A percentile compares a stretch with the other conserved stretches of the same genome.
These are phyloP conservation scores for Corchorus capsularis DNA, from an alignment of 345 rosid species.

Conservation along the genomic window DNA sequence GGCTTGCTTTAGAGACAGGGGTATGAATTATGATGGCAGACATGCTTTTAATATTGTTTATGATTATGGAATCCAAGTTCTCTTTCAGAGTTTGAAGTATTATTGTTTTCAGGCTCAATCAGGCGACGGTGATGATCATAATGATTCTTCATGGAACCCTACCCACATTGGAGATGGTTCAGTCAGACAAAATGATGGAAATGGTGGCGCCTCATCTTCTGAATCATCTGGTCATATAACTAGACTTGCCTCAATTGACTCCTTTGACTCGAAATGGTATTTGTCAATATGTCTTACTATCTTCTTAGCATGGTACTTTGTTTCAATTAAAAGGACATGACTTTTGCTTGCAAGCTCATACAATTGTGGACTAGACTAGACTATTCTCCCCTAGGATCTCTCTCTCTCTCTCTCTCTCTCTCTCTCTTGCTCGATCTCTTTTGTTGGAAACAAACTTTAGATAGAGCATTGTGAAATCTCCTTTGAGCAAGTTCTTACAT, in stretches of 20 bases:
- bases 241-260: conserved; percentile 95
- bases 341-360: neutral
- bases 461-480: no score
- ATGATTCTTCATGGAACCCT: conserved; percentile 77
- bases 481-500: no score
- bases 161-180: conserved; percentile 67
- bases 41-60: conserved; percentile 9
- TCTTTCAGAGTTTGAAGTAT: conserved; percentile 2
- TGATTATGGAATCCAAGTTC: conserved; percentile 6
- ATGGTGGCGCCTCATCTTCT: conserved; percentile 45
- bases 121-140: conserved; percentile 57
- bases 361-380: neutral
- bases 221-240: conserved; percentile 74
- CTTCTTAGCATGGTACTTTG: neutral
- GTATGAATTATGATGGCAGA: conserved; percentile 34
- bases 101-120: conserved; percentile 48
- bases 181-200: conserved; percentile 55
- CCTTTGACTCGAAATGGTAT: conserved; percentile 99
- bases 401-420: no score
- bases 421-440: no score
- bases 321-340: neutral
- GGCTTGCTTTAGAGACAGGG: conserved; percentile 65
- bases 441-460: no score
- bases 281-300: conserved; percentile 25
- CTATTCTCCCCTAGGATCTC: no score